These are phyloP conservation scores for Testicularia cyperi DNA, from an alignment of 1,284 basidiomycete species.

Conservation along the genomic window DNA sequence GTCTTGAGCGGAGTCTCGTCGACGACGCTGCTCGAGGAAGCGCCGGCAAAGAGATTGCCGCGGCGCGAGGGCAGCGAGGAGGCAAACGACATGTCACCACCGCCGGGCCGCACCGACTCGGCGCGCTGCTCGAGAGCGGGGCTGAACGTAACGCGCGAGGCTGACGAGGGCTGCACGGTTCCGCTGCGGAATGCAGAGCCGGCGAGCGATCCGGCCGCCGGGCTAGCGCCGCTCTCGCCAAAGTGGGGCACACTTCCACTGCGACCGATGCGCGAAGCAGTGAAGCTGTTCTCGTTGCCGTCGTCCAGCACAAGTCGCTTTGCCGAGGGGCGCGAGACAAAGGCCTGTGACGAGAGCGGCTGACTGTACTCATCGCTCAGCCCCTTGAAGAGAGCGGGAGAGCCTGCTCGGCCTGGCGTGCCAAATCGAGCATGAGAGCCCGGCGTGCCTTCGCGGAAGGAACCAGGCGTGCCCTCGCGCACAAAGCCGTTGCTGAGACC, in stretches of 20 bases:
- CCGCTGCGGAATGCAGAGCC: constrained; percentile 33
- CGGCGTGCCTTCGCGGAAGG: constrained; percentile 55
- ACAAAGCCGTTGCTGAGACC: constrained; percentile 31
- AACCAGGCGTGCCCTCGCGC: constrained; percentile 43
- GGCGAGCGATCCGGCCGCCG: constrained; percentile 23
- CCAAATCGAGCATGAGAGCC: constrained; percentile 31
- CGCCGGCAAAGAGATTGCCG: constrained; percentile 25
- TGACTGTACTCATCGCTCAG: constrained; percentile 64
- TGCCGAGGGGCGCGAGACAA: constrained; percentile 75
- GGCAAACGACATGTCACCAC: constrained; percentile 41
- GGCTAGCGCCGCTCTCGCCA: constrained; percentile 21
- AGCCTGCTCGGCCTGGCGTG: constrained; percentile 49
- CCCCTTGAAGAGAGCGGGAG: constrained; percentile 62
- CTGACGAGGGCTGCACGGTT: constrained; percentile 32
- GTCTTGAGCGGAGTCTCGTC: constrained; percentile 41
- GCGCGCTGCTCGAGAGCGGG: constrained; percentile 48
- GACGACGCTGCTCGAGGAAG: constrained; percentile 15
- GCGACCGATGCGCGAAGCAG: constrained; percentile 28
- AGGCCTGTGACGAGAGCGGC: constrained; percentile 64
- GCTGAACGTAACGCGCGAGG: constrained; percentile 44
- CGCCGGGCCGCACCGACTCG: constrained; percentile 33
- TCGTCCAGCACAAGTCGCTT: constrained; percentile 87
- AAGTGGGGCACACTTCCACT: constrained; percentile 38
- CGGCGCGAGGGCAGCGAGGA: constrained; percentile 40
- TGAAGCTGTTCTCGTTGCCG: constrained; percentile 28